phyloP scores from a whole-genome alignment of 2,329 filamentous ascomycete genomes.

The Aplosporella prunicola region DNA sequence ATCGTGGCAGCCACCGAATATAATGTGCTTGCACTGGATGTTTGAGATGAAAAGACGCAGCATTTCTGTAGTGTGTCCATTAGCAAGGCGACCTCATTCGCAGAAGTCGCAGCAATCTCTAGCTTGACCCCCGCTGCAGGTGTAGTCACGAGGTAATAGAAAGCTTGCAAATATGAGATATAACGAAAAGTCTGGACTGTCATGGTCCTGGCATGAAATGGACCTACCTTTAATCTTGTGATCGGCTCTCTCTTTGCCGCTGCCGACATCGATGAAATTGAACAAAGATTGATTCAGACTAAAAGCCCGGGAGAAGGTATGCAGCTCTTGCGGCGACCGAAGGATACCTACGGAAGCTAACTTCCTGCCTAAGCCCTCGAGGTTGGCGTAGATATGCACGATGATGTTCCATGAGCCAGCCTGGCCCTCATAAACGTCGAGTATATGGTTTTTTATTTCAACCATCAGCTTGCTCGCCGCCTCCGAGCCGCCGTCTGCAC shows the following conservation, averaged over 20 bases:
- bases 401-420: slow-evolving; percentile 36
- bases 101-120: too few species aligned
- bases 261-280: slow-evolving; percentile 40
- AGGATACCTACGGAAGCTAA: slow-evolving; percentile 33
- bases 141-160: too few species aligned
- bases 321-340: slow-evolving; percentile 29
- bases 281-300: slow-evolving; percentile 36
- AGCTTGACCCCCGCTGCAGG: too few species aligned
- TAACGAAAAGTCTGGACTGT: too few species aligned
- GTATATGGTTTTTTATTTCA: slow-evolving; percentile 34
- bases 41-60: slow-evolving; percentile 38
- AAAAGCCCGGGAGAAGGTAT: slow-evolving; percentile 35
- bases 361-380: slow-evolving; percentile 36
- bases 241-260: slow-evolving; percentile 39
- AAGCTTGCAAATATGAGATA: too few species aligned
- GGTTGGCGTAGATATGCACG: slow-evolving; percentile 39
- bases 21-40: slow-evolving; percentile 37
- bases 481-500: slow-evolving; percentile 37
- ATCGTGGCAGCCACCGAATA: slow-evolving; percentile 40
- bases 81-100: too few species aligned
- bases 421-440: slow-evolving; percentile 28
- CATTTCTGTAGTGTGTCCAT: slow-evolving; percentile 28
- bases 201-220: too few species aligned
- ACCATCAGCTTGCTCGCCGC: slow-evolving; percentile 35
- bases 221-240: slow-evolving; percentile 36